phyloP scores from a whole-genome alignment of 192 early-diverging fungal species.

The Globomyces pollinis-pini region DNA sequence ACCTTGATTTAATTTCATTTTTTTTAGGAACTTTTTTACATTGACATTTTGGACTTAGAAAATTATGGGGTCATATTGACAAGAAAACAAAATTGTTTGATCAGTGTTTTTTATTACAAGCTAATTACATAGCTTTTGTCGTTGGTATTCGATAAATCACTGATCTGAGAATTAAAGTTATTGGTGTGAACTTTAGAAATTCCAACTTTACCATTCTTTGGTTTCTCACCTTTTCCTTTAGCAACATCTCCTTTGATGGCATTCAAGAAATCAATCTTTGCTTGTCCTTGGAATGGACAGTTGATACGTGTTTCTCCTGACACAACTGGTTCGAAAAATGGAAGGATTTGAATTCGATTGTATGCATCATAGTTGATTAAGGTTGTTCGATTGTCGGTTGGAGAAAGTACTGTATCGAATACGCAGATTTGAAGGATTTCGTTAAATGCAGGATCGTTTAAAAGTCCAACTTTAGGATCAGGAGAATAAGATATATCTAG shows the following conservation, averaged over 20 bases:
- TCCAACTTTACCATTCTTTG: too few species aligned
- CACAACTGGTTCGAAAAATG: neutral
- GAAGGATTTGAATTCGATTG: neutral
- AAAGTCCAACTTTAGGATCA: neutral
- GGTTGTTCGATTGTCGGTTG: neutral
- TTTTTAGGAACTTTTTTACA: too few species aligned
- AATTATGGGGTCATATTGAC: too few species aligned
- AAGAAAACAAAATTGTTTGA: too few species aligned
- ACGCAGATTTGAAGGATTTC: slow-evolving; percentile 6
- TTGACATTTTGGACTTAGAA: too few species aligned
- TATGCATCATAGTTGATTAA: slow-evolving; percentile 6
- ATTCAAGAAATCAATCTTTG: neutral
- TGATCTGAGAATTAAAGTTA: too few species aligned
- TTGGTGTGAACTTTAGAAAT: too few species aligned
- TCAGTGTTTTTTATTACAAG: too few species aligned
- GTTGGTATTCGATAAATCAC: too few species aligned
- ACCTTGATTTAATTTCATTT: too few species aligned
- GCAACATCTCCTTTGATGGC: neutral
- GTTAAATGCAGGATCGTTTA: slow-evolving; percentile 4
- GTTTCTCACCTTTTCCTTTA: too few species aligned
- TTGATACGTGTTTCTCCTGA: neutral
- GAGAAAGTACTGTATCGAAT: neutral
- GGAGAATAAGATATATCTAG: neutral
- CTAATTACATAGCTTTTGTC: too few species aligned
- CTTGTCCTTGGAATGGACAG: slow-evolving; percentile 4